These are phyloP conservation scores for Lagerstroemia speciosa DNA, from an alignment of 345 rosid species.

Conservation along the genomic window DNA sequence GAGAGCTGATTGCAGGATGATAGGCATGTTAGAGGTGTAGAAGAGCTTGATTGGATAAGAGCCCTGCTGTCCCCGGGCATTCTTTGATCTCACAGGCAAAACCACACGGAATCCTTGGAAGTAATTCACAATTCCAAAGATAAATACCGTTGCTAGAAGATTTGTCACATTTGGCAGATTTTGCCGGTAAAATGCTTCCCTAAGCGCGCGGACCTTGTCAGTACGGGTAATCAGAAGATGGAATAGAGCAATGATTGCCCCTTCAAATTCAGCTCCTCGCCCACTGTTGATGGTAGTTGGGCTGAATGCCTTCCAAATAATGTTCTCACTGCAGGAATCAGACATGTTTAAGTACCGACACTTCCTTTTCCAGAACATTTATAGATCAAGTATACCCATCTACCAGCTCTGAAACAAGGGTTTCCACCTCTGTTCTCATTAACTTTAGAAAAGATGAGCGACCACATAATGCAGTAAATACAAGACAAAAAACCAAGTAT, in stretches of 20 bases:
- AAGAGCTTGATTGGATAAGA: conserved; percentile 83
- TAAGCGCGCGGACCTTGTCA: conserved; percentile 74
- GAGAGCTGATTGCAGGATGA: conserved; percentile 75
- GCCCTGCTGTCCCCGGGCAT: conserved; percentile 90
- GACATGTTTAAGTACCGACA: background rate
- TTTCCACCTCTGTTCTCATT: background rate
- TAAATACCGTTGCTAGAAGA: conserved; percentile 68
- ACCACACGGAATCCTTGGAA: conserved; percentile 96
- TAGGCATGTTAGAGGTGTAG: conserved; percentile 94
- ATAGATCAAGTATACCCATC: background rate
- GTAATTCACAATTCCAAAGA: conserved; percentile 76
- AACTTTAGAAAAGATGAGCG: background rate
- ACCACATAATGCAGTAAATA: too few species aligned
- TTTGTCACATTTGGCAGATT: conserved; percentile 86
- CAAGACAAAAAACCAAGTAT: background rate
- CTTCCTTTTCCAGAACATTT: background rate
- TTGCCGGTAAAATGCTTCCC: conserved; percentile 83
- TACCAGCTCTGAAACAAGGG: background rate
- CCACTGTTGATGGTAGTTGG: conserved; percentile 88
- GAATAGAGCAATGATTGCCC: conserved; percentile 83
- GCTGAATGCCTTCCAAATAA: conserved; percentile 86
- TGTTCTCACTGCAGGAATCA: conserved; percentile 49
- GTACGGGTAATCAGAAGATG: conserved; percentile 69
- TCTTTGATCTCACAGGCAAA: conserved; percentile 83
- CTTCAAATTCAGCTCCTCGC: conserved; percentile 88